Percentiles rank a stretch among this genome's conserved stretches.
phyloP scores from a whole-genome alignment of 768 basidiomycete species.

The Suillus discolor region DNA sequence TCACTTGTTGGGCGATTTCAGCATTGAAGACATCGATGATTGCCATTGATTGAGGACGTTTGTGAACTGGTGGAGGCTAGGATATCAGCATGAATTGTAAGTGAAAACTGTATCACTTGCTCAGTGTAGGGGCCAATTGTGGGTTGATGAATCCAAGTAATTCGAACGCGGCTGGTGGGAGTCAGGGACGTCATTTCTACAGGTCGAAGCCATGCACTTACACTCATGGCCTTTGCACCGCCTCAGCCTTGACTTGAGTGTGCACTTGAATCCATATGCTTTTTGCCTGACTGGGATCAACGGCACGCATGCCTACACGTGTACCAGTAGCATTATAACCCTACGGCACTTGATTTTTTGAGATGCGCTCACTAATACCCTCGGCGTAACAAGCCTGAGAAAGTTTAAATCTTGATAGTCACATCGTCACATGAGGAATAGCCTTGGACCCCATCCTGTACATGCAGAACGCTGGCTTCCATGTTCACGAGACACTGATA shows the following conservation, averaged over 20 bases:
- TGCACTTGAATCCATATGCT: no score
- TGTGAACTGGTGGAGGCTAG: neutral
- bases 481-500: no score
- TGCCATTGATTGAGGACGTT: neutral
- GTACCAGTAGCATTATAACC: no score
- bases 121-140: neutral
- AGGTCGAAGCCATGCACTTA: neutral
- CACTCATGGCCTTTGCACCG: neutral
- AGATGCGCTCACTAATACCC: no score
- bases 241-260: neutral
- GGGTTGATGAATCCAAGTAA: neutral
- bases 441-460: no score
- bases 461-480: no score
- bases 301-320: no score
- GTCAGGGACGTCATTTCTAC: neutral
- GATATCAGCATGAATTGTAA: neutral
- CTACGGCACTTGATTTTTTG: no score
- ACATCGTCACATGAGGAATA: no score
- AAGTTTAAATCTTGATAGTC: no score
- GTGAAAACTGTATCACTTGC: neutral
- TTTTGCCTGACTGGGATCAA: no score
- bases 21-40: neutral
- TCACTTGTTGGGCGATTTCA: neutral
- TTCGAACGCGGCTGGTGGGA: neutral
- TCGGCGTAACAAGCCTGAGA: no score